Conservation (phyloP, 352 stramenopile genomes). For the Phytophthora sansomeana region DNA sequence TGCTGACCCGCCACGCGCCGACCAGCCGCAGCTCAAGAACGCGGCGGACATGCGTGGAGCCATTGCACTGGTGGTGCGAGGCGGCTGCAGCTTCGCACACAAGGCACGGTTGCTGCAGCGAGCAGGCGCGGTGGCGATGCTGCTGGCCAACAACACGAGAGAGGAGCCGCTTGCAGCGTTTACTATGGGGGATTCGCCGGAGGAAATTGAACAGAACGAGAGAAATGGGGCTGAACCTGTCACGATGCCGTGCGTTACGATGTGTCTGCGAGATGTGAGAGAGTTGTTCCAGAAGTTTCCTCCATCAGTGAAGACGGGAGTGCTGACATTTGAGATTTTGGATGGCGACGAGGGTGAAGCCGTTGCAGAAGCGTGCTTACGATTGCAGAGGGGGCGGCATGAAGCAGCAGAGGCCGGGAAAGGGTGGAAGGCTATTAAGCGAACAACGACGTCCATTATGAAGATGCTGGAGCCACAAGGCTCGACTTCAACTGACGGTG, state of each 20-base stretch:
- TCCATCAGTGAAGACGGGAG: slow-evolving; percentile 50
- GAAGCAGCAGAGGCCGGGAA: slow-evolving; percentile 21
- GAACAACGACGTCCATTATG: slow-evolving; percentile 64
- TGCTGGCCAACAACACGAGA: slow-evolving; percentile 62
- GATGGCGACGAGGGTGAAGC: slow-evolving; percentile 23
- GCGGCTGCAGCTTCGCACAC: slow-evolving; percentile 71
- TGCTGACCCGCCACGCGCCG: slow-evolving; percentile 65
- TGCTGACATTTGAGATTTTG: slow-evolving; percentile 57
- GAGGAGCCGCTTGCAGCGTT: slow-evolving; percentile 68
- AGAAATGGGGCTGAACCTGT: slow-evolving; percentile 23
- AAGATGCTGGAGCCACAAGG: slow-evolving; percentile 52
- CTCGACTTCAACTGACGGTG: background rate
- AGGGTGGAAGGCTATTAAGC: slow-evolving; percentile 47
- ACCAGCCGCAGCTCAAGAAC: slow-evolving; percentile 59
- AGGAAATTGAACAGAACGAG: slow-evolving; percentile 28
- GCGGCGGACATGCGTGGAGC: slow-evolving; percentile 50
- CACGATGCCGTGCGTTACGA: slow-evolving; percentile 72
- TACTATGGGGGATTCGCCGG: slow-evolving; percentile 54
- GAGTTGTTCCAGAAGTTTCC: slow-evolving; percentile 73
- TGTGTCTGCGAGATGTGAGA: slow-evolving; percentile 67
- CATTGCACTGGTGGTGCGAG: slow-evolving; percentile 72
- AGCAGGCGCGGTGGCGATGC: slow-evolving; percentile 59
- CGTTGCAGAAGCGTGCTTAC: slow-evolving; percentile 49
- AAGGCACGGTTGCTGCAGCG: slow-evolving; percentile 69
- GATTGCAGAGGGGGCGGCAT: slow-evolving; percentile 25